Percentiles rank a stretch among this genome's conserved stretches.
Conservation (phyloP, 495 filamentous ascomycete species). For the Alectoria sarmentosa region DNA sequence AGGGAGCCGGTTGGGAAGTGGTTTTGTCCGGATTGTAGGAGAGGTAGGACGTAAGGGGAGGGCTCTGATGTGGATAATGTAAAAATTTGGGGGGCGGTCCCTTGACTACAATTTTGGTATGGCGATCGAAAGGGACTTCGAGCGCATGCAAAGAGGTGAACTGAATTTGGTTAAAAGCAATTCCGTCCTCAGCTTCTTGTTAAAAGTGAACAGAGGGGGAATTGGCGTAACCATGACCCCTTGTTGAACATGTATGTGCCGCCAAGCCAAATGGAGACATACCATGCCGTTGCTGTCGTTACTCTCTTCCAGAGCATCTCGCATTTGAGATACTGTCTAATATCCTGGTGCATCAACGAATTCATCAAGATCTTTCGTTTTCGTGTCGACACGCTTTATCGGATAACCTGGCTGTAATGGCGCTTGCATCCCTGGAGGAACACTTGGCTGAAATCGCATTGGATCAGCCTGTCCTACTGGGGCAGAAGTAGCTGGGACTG, state of each 20-base stretch:
- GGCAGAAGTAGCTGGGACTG: slow-evolving; percentile 14
- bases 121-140: background rate
- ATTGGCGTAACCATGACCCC: background rate
- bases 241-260: background rate
- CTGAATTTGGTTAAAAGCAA: slow-evolving; percentile 1
- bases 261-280: slow-evolving; percentile 1
- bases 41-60: slow-evolving; percentile 27
- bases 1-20: slow-evolving; percentile 85
- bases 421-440: slow-evolving; percentile 26
- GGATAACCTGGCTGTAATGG: slow-evolving; percentile 25
- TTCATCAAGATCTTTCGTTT: slow-evolving; percentile 43
- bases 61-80: background rate
- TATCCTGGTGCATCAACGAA: slow-evolving; percentile 47
- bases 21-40: slow-evolving; percentile 80
- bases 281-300: slow-evolving; percentile 14
- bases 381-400: slow-evolving; percentile 43
- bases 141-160: background rate
- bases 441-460: slow-evolving; percentile 12
- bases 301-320: slow-evolving; percentile 11
- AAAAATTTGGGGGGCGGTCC: background rate
- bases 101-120: background rate
- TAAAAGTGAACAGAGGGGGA: background rate
- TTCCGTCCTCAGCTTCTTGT: background rate
- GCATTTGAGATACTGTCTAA: background rate
- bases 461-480: slow-evolving; percentile 13